Evolutionary conservation across 208 protist genomes (phyloP), one percentile per base, ranked within the genome.

Genomic region (Trypanosoma melophagium): DNA sequence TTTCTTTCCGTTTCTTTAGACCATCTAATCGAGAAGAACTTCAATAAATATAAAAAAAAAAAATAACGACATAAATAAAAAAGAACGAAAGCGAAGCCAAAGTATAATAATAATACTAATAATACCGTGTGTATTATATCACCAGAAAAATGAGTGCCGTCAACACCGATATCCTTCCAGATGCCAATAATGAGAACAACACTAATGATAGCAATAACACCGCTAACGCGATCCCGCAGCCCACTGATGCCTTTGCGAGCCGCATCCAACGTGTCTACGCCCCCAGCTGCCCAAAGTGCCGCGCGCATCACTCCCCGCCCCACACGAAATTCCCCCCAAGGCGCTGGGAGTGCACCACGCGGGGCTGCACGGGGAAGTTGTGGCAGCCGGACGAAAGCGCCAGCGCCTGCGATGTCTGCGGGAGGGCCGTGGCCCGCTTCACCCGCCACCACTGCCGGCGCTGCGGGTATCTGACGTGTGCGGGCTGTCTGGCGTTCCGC

Each of bases 361-460:
- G 53, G 25, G 45, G 45, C 19, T 72, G 67, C 49, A 42, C 19
- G 24, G 67, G 59, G 17, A 63, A 65, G 50, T 35, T 66, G 31
- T 72, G 67, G 67, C 67, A 72, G 35, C 67, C 67, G 13, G 67
- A 72, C 38, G 58, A 66, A 8, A 57, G 53, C 25, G 60, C 67
- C 17, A n/a, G 41, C n/a, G 35, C 21, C 7, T 72, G 67, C 50
- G 67, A 65, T 35, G 40, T 72, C 16, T 72, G 67, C 21, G 25
- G 38, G 3, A 42, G 21, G 14, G 1, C 40, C 3, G 35, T 72
- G 8, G 41, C 57, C 2, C 44, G 52, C 13, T 72, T 72, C 41
- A 66, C 67, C 16, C 67, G 67, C 8, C 73, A 78, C 38, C 73
- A 78, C 67, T 78, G 73, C 59, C 61, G 65, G 13, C 56, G 65